These are phyloP conservation scores for Stentor coeruleus DNA, from an alignment of 73 alveolate genomes.

Conservation along the genomic window DNA sequence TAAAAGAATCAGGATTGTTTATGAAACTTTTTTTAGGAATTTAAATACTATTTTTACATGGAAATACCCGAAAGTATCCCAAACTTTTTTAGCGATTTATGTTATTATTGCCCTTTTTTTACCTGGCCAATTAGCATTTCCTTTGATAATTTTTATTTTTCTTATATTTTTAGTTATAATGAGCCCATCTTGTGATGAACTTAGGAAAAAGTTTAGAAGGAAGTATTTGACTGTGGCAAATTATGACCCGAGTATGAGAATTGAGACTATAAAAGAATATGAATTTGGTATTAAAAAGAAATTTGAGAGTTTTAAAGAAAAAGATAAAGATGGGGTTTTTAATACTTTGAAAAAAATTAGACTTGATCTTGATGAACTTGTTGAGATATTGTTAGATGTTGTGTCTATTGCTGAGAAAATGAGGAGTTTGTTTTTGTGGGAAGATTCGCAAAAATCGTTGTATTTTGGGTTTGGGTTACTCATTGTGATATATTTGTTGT, in stretches of 20 bases:
- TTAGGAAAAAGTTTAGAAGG: not conserved
- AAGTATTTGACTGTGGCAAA: not conserved
- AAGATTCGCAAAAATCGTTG: conserved; percentile 19
- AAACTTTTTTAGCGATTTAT: not conserved
- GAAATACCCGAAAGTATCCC: conserved; percentile 15
- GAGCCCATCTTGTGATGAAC: not conserved
- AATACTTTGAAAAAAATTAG: not conserved
- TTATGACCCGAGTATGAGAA: not conserved
- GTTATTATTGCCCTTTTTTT: conserved; percentile 1
- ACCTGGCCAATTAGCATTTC: not conserved
- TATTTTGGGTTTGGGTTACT: conserved; percentile 1
- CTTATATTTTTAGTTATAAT: not conserved
- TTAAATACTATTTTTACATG: not conserved
- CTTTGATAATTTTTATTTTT: not conserved
- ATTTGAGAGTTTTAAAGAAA: not conserved
- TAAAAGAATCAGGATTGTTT: not conserved
- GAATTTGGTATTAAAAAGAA: not conserved
- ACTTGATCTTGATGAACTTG: conserved; percentile 4
- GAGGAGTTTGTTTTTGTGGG: conserved; percentile 15
- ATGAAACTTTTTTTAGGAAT: not conserved
- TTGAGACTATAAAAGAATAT: not conserved
- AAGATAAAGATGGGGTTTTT: conserved; percentile 6
- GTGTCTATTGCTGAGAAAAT: not conserved
- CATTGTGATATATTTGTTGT: not conserved
- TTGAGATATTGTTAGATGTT: not conserved